Evolutionary conservation across 345 rosid genomes (phyloP), one percentile per base, ranked within the genome.

Genomic region (Trapa bicornis): DNA sequence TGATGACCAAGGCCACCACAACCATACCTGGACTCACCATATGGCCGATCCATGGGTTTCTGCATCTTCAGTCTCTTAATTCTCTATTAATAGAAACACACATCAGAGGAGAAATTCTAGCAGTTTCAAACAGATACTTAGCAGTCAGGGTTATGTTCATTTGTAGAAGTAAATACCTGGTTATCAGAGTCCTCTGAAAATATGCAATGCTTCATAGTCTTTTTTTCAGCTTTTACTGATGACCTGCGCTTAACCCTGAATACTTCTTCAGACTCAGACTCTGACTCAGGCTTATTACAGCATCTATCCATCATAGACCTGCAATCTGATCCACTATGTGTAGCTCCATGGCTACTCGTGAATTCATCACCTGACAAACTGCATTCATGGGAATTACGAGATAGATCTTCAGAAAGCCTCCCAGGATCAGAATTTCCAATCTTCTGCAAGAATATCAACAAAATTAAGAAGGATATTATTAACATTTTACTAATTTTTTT

Each of bases 231-330:
- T 80, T 89, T 91, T 70, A 75, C 2, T 9, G 85, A 82, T 29
- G 96, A 80, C n/a, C 94, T 90, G 0, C 99, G 94, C 78, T 91
- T 95, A 67, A 95, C 99, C 78, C 96, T 79, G 75, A 95, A 91
- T 74, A 83, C 72, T 79, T 83, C 63, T 1, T 58, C 96, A 0
- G 83, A 81, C 66, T 91, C 99, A 68, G 98, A 91, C 77, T 86
- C 96, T 0, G 83, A 81, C 66, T 91, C 99, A 68, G 98, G 89
- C 77, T 86, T 93, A 65, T 95, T 97, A 75, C 86, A 80, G 61
- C 79, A 80, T 58, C 82, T 83, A 68, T 85, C 86, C 53, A 60
- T 47, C 2, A 45, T 7, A 61, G 72, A 71, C 70, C 79, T 72
- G 68, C 58, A 69, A 37, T 69, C 79, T 66, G 81, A 71, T 67